These are phyloP conservation scores for Apiotrichum montevideense DNA, from an alignment of 1,284 basidiomycete genomes.

Conservation along the genomic window DNA sequence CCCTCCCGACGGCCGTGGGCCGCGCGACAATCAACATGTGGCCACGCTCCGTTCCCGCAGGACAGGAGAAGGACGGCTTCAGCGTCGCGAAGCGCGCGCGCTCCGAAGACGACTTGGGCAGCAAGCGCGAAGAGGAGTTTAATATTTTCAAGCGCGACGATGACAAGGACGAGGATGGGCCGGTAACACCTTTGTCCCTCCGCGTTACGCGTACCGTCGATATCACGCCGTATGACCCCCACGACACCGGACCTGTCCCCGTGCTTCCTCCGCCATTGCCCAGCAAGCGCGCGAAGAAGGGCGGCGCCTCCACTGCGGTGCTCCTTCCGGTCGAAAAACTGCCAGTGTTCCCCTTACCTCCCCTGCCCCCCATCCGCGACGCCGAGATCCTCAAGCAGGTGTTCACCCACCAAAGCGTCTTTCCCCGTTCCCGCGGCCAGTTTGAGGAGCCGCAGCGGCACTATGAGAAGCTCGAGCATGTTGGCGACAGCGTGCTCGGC, in stretches of 20 bases:
- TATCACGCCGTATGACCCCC: not conserved
- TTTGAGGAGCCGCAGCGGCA: constrained; percentile 31
- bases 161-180: not conserved
- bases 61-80: not conserved
- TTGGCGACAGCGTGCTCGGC: constrained; percentile 41
- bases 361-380: constrained; percentile 31
- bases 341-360: constrained; percentile 36
- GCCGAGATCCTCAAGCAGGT: constrained; percentile 22
- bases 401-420: constrained; percentile 33
- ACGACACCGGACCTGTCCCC: constrained; percentile 1
- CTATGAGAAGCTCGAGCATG: constrained; percentile 45
- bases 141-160: no score
- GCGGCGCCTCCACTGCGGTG: constrained; percentile 19
- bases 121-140: no score
- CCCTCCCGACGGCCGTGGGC: not conserved
- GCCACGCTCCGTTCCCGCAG: not conserved
- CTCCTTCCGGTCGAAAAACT: constrained; percentile 38
- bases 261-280: constrained; percentile 30
- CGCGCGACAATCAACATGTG: not conserved
- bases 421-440: constrained; percentile 21
- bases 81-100: not conserved
- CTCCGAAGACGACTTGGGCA: not conserved
- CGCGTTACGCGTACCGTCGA: no score
- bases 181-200: not conserved
- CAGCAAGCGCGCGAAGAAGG: constrained; percentile 33